phyloP scores from a whole-genome alignment of 2,329 filamentous ascomycete species.

The Drechslerella dactyloides region DNA sequence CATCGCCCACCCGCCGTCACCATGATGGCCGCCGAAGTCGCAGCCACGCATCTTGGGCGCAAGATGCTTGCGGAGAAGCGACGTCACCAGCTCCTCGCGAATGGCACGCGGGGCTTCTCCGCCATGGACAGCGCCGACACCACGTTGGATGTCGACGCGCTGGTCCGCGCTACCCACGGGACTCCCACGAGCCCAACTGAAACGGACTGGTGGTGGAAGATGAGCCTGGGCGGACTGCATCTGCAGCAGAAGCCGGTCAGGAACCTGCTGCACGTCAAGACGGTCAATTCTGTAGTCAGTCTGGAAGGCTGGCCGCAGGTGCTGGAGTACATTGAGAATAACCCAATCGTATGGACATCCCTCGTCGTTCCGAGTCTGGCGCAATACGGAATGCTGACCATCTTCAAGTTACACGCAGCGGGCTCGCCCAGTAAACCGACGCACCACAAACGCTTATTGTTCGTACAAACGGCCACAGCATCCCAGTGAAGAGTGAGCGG shows the following conservation, averaged over 20 bases:
- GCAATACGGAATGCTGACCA: neutral
- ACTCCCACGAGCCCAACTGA: constrained; percentile 29
- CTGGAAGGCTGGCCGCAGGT: constrained; percentile 32
- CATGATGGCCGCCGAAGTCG: constrained; percentile 32
- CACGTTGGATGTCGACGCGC: constrained; percentile 35
- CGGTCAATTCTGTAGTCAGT: constrained; percentile 21
- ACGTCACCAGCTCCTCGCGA: constrained; percentile 35
- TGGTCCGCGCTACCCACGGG: constrained; percentile 16
- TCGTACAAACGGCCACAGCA: constrained; percentile 7
- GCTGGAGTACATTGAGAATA: constrained; percentile 26
- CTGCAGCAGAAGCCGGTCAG: constrained; percentile 20
- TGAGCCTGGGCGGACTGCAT: constrained; percentile 18
- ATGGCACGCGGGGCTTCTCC: constrained; percentile 39
- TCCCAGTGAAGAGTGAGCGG: neutral
- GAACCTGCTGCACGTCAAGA: constrained; percentile 42
- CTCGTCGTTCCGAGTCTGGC: neutral
- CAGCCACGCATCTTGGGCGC: constrained; percentile 32
- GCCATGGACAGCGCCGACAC: constrained; percentile 42
- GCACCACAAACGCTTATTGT: constrained; percentile 48
- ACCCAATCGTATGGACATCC: constrained; percentile 30
- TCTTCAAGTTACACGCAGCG: constrained; percentile 8
- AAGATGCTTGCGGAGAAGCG: constrained; percentile 46
- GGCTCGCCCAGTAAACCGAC: neutral
- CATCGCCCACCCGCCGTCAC: neutral
- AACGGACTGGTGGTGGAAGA: constrained; percentile 50